These are phyloP conservation scores for Raphanus sativus DNA, from an alignment of 345 rosid species.

Conservation along the genomic window DNA sequence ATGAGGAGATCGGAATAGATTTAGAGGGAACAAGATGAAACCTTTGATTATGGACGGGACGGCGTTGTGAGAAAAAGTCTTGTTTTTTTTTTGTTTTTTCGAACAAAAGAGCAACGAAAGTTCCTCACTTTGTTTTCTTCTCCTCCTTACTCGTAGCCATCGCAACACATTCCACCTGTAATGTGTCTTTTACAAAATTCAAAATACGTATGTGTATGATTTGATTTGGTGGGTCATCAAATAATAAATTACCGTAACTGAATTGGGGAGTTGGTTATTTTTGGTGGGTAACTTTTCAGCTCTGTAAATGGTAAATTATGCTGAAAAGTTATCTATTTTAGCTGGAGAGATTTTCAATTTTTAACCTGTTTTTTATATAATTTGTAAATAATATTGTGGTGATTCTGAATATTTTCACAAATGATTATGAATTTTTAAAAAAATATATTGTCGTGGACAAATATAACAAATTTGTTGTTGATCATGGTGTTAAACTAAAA, in stretches of 20 bases:
- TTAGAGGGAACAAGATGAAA: not conserved
- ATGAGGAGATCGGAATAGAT: slow-evolving; percentile 2
- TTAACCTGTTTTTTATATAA: not conserved
- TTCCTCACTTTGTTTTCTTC: not conserved
- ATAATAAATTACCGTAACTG: not conserved
- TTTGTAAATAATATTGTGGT: too few relatives aligned
- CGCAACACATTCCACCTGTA: not conserved
- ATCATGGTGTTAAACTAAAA: too few relatives aligned
- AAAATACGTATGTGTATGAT: not conserved
- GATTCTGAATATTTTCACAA: too few relatives aligned
- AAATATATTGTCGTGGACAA: too few relatives aligned
- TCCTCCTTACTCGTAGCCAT: not conserved
- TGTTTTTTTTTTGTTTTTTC: slow-evolving; percentile 4
- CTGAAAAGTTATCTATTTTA: not conserved
- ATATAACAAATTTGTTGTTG: too few relatives aligned
- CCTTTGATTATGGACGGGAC: not conserved
- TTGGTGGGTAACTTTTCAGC: not conserved
- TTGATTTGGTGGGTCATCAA: not conserved
- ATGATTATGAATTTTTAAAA: too few relatives aligned
- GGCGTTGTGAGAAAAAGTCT: slow-evolving; percentile 24
- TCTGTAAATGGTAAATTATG: not conserved
- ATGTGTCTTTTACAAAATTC: not conserved
- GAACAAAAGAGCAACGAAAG: not conserved
- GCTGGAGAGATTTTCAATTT: not conserved
- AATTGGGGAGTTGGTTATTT: not conserved